phyloP scores from a whole-genome alignment of 345 rosid genomes.

The Boechera stricta region DNA sequence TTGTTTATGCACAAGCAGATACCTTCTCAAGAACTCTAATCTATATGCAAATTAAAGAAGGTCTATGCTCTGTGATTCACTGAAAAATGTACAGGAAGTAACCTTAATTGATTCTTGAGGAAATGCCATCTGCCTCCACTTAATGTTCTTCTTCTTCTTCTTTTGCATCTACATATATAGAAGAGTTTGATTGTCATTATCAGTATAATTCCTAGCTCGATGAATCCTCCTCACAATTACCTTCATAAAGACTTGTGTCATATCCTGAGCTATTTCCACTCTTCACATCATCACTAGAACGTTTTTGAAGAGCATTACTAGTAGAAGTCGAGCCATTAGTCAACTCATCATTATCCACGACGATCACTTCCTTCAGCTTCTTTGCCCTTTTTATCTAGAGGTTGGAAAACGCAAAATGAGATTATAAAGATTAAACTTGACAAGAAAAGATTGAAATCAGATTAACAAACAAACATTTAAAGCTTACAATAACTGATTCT shows the following conservation, averaged over 20 bases:
- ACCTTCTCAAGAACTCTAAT: not conserved
- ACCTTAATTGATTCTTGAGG: constrained; percentile 80
- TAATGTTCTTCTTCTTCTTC: constrained; percentile 55
- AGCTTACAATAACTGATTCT: constrained; percentile 22
- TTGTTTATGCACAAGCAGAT: constrained; percentile 30
- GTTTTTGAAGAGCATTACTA: too few relatives aligned
- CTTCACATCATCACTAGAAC: not conserved
- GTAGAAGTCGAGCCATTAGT: too few relatives aligned
- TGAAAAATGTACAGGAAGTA: constrained; percentile 15
- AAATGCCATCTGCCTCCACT: constrained; percentile 65
- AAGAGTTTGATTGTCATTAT: constrained; percentile 15
- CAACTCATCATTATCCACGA: not conserved
- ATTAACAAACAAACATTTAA: not conserved
- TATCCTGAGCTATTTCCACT: not conserved
- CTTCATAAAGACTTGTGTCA: not conserved
- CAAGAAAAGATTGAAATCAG: not conserved
- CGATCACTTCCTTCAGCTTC: constrained; percentile 4
- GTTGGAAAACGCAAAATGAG: constrained; percentile 2
- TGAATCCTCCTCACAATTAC: constrained; percentile 19
- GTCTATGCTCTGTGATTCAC: not conserved
- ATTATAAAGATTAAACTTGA: constrained; percentile 14
- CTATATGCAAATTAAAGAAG: not conserved
- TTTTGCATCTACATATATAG: constrained; percentile 41
- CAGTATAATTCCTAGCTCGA: not conserved
- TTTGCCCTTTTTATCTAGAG: not conserved